Conservation (phyloP, 352 stramenopile genomes). For the Blastocystis sp. region DNA sequence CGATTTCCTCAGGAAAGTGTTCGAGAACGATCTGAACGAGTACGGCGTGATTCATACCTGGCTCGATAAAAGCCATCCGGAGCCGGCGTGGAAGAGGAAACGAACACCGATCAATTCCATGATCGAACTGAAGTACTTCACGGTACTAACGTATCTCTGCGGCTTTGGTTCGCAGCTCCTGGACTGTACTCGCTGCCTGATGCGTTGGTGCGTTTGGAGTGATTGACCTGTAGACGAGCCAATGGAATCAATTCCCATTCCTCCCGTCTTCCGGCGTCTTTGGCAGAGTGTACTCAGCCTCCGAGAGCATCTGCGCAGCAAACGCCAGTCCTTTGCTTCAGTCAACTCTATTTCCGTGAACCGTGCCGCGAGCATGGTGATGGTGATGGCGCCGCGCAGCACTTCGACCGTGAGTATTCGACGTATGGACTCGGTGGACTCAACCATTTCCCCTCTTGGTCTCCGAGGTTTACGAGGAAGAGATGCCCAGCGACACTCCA, state of each 20-base stretch:
- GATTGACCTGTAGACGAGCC: not conserved
- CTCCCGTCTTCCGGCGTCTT: not conserved
- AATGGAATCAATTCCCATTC: not conserved
- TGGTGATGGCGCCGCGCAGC: not conserved
- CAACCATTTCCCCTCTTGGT: no score
- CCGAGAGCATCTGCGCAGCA: not conserved
- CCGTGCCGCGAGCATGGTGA: not conserved
- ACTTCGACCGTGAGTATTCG: not conserved
- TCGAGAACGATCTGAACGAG: conserved; percentile 21
- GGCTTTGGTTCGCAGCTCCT: not conserved
- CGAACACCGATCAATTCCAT: not conserved
- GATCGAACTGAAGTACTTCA: conserved; percentile 1
- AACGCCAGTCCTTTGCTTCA: not conserved
- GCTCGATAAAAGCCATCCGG: not conserved
- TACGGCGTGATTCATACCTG: not conserved
- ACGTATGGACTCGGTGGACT: not conserved
- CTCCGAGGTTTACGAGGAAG: no score
- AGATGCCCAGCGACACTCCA: no score
- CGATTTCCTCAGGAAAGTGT: not conserved
- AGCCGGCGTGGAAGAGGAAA: not conserved
- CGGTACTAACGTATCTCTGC: not conserved
- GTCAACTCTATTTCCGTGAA: not conserved
- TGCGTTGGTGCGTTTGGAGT: not conserved
- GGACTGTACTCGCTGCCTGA: not conserved
- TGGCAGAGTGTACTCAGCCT: not conserved